Evolutionary conservation across 768 basidiomycete genomes (phyloP).

Genomic region (Serpula lacrymans): DNA sequence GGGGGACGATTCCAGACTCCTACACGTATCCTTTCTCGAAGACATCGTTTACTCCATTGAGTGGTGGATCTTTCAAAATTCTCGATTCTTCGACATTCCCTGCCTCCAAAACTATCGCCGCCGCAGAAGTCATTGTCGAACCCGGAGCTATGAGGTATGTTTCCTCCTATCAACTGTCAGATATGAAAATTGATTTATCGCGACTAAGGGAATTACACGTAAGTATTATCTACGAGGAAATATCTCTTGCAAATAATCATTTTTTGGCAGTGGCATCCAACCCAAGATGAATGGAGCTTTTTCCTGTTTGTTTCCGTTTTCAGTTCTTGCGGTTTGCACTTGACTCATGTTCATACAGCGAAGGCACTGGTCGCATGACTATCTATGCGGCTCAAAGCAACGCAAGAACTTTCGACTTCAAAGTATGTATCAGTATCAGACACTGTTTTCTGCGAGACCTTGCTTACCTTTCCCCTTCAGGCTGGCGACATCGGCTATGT

Average conservation of each 20-base stretch:
- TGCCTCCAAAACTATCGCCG: conserved; percentile 49
- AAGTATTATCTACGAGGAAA: conserved; percentile 12
- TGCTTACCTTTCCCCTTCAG: conserved; percentile 2
- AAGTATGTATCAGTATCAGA: conserved; percentile 25
- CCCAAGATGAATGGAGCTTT: conserved; percentile 62
- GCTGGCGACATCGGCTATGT: conserved; percentile 21
- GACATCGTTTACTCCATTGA: conserved; percentile 37
- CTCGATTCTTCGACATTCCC: conserved; percentile 53
- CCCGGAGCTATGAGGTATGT: conserved; percentile 52
- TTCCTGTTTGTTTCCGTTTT: conserved; percentile 39
- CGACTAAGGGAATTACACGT: conserved; percentile 52
- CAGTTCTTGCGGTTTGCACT: not conserved
- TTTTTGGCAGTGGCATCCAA: conserved; percentile 61
- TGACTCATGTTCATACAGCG: conserved; percentile 30
- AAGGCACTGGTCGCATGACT: conserved; percentile 52
- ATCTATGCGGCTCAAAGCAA: conserved; percentile 52
- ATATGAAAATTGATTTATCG: conserved; percentile 1
- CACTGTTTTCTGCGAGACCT: not conserved
- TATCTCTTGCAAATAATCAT: not conserved
- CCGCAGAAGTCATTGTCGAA: conserved; percentile 55
- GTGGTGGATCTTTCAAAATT: conserved; percentile 49
- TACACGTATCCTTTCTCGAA: conserved; percentile 49
- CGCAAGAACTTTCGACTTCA: conserved; percentile 58
- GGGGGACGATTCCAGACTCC: conserved; percentile 42
- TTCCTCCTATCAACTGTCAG: not conserved